Conservation (phyloP, 768 basidiomycete species). For the Lepiota venenata region DNA sequence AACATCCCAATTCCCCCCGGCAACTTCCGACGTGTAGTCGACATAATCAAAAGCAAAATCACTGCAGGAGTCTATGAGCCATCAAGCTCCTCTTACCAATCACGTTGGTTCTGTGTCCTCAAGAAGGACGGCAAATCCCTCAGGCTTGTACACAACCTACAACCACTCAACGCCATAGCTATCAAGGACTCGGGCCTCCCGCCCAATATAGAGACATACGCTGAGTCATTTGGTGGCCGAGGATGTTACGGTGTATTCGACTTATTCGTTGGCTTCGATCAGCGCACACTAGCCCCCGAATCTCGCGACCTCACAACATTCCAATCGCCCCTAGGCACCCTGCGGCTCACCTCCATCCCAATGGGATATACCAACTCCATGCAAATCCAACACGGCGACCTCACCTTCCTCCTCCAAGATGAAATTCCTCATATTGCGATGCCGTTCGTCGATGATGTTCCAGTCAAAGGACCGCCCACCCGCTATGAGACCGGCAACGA, state of each 20-base stretch:
- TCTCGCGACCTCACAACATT: conserved; percentile 39
- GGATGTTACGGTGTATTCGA: conserved; percentile 18
- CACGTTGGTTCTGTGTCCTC: conserved; percentile 17
- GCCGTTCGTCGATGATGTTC: conserved; percentile 23
- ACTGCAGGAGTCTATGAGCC: conserved; percentile 11
- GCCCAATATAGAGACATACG: conserved; percentile 14
- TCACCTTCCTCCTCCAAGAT: conserved; percentile 25
- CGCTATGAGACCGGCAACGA: conserved; percentile 20
- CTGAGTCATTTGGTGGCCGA: conserved; percentile 16
- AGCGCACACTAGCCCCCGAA: conserved; percentile 21
- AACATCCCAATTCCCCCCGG: conserved; percentile 31
- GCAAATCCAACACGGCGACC: conserved; percentile 30
- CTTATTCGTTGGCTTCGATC: conserved; percentile 29
- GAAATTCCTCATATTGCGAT: conserved; percentile 23
- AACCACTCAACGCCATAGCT: conserved; percentile 17
- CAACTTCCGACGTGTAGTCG: conserved; percentile 20
- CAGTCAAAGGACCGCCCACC: conserved; percentile 20
- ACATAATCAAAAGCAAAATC: conserved; percentile 23
- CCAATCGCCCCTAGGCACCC: conserved; percentile 28
- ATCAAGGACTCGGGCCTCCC: conserved; percentile 16
- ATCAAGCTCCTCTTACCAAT: conserved; percentile 11
- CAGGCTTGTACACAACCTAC: conserved; percentile 16
- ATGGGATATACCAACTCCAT: conserved; percentile 29
- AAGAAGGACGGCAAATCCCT: conserved; percentile 18
- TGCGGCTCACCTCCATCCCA: conserved; percentile 27